These are phyloP conservation scores for Dryas alaskensis DNA, from an alignment of 306 rosid species.

Conservation along the genomic window DNA sequence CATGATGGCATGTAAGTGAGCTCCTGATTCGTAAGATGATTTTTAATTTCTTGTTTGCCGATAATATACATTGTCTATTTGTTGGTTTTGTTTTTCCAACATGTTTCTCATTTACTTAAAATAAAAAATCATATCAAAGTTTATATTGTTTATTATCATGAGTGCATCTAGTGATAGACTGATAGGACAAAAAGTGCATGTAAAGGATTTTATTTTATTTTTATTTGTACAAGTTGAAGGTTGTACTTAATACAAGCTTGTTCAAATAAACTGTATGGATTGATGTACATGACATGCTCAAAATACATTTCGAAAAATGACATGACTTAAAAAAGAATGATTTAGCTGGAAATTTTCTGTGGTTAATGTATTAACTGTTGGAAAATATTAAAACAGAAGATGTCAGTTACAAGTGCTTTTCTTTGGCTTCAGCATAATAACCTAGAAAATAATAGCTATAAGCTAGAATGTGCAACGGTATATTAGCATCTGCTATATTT, in stretches of 20 bases:
- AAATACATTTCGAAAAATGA: not conserved
- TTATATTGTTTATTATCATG: not conserved
- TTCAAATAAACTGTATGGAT: not conserved
- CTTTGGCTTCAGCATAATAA: not conserved
- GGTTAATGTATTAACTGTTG: too few relatives aligned
- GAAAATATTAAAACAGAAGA: not conserved
- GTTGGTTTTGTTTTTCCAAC: conserved; percentile 2
- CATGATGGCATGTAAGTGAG: conserved; percentile 86
- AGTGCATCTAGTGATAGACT: not conserved
- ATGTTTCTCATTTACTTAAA: not conserved
- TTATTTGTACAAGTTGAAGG: not conserved
- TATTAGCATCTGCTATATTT: not conserved
- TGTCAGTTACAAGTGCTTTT: not conserved
- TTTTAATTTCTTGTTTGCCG: not conserved
- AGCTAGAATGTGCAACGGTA: not conserved
- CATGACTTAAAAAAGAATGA: not conserved
- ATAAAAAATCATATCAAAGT: not conserved
- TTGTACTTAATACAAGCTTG: too few relatives aligned
- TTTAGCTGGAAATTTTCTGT: not conserved
- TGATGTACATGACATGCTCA: not conserved
- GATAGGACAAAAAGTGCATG: not conserved
- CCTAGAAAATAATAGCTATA: not conserved
- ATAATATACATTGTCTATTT: not conserved
- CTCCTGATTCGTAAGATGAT: not conserved
- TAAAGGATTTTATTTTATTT: not conserved